phyloP scores from a whole-genome alignment of 352 stramenopile genomes.

The Globisporangium apiculatum region DNA sequence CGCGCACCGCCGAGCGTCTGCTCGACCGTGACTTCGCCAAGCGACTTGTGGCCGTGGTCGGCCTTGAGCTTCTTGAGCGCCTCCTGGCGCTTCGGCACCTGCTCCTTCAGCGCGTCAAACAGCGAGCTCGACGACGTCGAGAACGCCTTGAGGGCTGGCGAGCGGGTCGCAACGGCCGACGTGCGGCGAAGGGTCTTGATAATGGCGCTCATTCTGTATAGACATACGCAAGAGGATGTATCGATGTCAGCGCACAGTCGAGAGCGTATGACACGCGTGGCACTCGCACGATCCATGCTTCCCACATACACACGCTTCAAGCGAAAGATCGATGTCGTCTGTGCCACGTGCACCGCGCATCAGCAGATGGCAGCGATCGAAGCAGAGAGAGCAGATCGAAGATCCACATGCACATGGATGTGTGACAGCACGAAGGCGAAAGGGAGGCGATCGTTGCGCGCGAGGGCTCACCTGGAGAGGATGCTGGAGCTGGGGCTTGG shows the following conservation, averaged over 20 bases:
- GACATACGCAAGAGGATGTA: not conserved
- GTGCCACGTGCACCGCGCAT: too few relatives aligned
- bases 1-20: constrained; percentile 96
- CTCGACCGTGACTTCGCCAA: constrained; percentile 93
- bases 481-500: not conserved
- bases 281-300: too few relatives aligned
- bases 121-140: constrained; percentile 67
- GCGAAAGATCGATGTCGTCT: too few relatives aligned
- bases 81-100: constrained; percentile 89
- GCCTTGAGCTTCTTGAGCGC: constrained; percentile 93
- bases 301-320: too few relatives aligned
- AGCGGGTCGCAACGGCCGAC: constrained; percentile 33
- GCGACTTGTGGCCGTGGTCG: constrained; percentile 89
- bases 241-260: too few relatives aligned
- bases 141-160: constrained; percentile 43
- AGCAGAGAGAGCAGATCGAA: too few relatives aligned
- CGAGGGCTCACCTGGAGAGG: not conserved
- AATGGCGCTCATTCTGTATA: constrained; percentile 47
- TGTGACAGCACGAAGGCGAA: too few relatives aligned
- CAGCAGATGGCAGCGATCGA: too few relatives aligned
- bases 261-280: too few relatives aligned
- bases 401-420: too few relatives aligned
- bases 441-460: too few relatives aligned
- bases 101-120: constrained; percentile 79
- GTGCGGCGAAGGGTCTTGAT: constrained; percentile 59